Base-by-base conservation (phyloP, 306 rosid genomes). In the Cucurbita moschata region DNA sequence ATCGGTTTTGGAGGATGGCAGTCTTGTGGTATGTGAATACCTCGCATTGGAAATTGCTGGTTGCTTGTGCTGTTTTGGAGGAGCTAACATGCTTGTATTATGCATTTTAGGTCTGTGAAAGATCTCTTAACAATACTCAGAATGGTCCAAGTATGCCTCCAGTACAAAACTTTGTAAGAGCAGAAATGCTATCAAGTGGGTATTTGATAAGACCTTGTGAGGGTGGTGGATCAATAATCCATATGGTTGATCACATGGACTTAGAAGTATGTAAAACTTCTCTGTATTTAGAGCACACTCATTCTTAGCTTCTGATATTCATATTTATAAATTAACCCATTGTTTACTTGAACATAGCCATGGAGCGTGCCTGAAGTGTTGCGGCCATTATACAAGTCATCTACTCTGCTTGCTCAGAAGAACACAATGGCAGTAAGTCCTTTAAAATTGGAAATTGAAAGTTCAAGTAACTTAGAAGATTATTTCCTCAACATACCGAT, bases 301-400 rank as follows among this genome's bases (percentile, higher is more conserved):
- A 46, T 66, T 58, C 68, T 46, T 42, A 59, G 54, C 71, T 30
- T 72, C 77, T 83, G 65, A 71, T 56, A 14, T 16, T 15, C 57
- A 61, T 44, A 35, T 63, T 79, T 55, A 12, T 35, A 76, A 63
- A 72, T 50, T 50, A 66, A 57, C 74, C 40, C 38, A 30, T 82
- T 71, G 50, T 61, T 76, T 71, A 37, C 78, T 71, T 81, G 56
- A 78, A 71, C 75, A 76, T 74, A 92, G 98, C 98, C 97, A 14
- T 94, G 97, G 97, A 94, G 95, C 68, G 98, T 94, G 35, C 98
- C 97, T 42, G 98, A 94, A 82, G 98, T 94, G 47, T 77, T 94
- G 84, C 97, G 98, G 75, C 95, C 98, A 12, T 89, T 94, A 5
- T 90, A 94, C 44, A 93, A 90, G 87, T 94, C 98, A 23, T 89